phyloP scores from a whole-genome alignment of 2,329 filamentous ascomycete species.

The Endothia cerciana region DNA sequence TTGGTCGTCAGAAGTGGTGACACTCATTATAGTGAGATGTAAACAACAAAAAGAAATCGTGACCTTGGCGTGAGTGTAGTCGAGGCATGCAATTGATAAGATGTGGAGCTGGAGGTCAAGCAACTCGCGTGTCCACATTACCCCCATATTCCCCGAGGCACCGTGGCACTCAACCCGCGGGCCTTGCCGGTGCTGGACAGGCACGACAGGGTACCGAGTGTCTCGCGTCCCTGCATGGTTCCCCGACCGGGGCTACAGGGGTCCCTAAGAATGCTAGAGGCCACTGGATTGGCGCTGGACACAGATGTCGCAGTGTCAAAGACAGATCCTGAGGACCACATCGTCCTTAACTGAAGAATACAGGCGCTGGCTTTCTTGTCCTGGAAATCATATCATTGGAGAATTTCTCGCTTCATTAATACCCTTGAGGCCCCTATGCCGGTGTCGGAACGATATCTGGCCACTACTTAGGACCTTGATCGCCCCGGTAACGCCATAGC shows the following conservation, averaged over 20 bases:
- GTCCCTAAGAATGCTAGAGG: slow-evolving; percentile 21
- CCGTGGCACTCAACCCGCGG: slow-evolving; percentile 1
- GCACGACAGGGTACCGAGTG: background rate
- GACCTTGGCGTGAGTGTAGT: background rate
- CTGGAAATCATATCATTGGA: background rate
- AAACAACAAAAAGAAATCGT: background rate
- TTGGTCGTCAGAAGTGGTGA: background rate
- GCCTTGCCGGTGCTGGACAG: background rate
- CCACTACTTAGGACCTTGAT: background rate
- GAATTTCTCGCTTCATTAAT: background rate
- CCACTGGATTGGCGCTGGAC: background rate
- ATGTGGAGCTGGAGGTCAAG: background rate
- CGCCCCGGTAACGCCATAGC: background rate
- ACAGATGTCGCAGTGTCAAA: background rate
- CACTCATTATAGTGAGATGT: slow-evolving; percentile 5
- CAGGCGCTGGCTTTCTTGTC: background rate
- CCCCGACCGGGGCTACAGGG: background rate
- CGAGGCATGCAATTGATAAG: slow-evolving; percentile 2
- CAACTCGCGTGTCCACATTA: background rate
- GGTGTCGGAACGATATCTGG: background rate
- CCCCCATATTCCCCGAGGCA: slow-evolving; percentile 7
- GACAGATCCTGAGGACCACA: background rate
- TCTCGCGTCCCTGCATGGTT: slow-evolving; percentile 1
- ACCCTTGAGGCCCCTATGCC: background rate
- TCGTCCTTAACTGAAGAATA: background rate